A percentile compares a stretch with the other conserved stretches of the same genome.
phyloP scores from a whole-genome alignment of 768 basidiomycete species.

The Tephrocybe sp. region DNA sequence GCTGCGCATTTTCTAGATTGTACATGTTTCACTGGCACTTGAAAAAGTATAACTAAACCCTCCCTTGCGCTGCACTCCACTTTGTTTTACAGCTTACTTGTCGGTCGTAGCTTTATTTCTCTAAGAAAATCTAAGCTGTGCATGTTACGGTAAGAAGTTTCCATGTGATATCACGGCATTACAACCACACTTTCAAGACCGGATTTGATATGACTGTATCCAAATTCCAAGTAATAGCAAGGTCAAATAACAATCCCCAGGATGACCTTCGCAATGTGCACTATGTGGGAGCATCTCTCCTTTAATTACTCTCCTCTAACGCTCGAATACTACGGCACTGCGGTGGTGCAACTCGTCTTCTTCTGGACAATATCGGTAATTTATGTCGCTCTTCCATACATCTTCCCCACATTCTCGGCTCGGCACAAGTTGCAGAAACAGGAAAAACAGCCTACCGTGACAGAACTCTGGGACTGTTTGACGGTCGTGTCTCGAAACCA shows the following conservation, averaged over 20 bases:
- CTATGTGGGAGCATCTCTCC: conserved; percentile 10
- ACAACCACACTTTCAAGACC: too few species aligned
- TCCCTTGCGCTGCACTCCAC: too few species aligned
- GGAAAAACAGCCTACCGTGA: conserved; percentile 21
- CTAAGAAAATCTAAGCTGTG: too few species aligned
- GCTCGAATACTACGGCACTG: conserved; percentile 23
- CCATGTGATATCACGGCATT: too few species aligned
- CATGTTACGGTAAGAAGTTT: too few species aligned
- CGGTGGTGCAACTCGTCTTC: conserved; percentile 19
- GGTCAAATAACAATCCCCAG: background rate
- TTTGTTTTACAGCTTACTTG: too few species aligned
- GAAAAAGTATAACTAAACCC: too few species aligned
- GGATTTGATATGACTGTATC: background rate
- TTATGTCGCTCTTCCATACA: conserved; percentile 20
- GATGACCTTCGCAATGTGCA: background rate
- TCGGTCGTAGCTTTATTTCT: too few species aligned
- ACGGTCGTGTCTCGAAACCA: conserved; percentile 22
- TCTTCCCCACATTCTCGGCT: conserved; percentile 21
- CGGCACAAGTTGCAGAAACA: conserved; percentile 25
- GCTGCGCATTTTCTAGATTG: too few species aligned
- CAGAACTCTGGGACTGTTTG: conserved; percentile 24
- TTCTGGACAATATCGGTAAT: conserved; percentile 23
- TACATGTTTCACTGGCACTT: too few species aligned
- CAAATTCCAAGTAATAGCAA: background rate
- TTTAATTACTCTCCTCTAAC: conserved; percentile 13